Percentiles rank a stretch among this genome's conserved stretches.
Conservation (phyloP, 352 stramenopile genomes). For the Phytophthora citrophthora region DNA sequence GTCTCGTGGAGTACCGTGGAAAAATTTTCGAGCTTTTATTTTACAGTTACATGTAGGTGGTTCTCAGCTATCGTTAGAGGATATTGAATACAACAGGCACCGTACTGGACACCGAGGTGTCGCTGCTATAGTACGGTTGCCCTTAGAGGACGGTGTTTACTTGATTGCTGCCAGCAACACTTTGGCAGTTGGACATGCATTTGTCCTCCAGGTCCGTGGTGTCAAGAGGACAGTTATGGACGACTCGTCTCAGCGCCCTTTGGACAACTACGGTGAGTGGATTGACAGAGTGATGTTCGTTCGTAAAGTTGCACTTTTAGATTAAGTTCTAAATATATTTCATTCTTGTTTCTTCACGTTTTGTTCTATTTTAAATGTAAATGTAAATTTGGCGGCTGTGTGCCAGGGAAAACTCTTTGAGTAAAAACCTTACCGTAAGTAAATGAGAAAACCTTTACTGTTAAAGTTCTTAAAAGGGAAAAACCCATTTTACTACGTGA, state of each 20-base stretch:
- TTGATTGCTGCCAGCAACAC: constrained; percentile 11
- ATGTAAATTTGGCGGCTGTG: too few species aligned
- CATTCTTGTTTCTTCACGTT: background rate
- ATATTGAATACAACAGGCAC: constrained; percentile 8
- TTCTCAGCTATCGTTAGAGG: background rate
- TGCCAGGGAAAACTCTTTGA: too few species aligned
- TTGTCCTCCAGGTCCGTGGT: too few species aligned
- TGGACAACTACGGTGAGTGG: constrained; percentile 9
- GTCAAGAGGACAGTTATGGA: too few species aligned
- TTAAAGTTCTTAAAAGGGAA: too few species aligned
- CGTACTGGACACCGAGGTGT: constrained; percentile 6
- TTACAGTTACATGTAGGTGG: background rate
- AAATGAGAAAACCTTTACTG: too few species aligned
- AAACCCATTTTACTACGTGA: too few species aligned
- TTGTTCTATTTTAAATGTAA: too few species aligned
- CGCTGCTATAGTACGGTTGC: background rate
- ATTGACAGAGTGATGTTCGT: constrained; percentile 4
- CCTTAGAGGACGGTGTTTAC: constrained; percentile 8
- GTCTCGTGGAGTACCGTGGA: constrained; percentile 11
- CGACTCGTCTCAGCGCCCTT: too few species aligned
- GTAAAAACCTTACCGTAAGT: too few species aligned
- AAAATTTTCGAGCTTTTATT: constrained; percentile 3
- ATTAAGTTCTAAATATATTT: constrained; percentile 7
- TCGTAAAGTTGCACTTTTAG: background rate
- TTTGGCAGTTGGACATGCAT: constrained; percentile 2